These are phyloP conservation scores for Sporothrix mexicana DNA, from an alignment of 2,329 filamentous ascomycete species.

Conservation along the genomic window DNA sequence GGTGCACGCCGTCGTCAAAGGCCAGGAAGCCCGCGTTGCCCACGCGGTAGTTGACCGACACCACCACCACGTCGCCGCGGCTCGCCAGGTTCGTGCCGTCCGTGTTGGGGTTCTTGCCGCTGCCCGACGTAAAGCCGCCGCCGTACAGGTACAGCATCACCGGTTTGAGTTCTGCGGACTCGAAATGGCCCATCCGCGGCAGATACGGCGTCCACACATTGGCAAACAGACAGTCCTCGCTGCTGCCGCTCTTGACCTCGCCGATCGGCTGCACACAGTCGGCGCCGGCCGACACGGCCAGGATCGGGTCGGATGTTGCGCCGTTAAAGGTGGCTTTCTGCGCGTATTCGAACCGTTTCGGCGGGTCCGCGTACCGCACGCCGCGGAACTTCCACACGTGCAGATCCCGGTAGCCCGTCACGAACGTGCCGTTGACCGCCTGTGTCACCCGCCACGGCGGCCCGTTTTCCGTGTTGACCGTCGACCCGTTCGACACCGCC, in stretches of 20 bases:
- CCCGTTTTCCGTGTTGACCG: constrained; percentile 38
- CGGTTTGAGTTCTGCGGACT: constrained; percentile 45
- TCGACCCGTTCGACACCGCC: constrained; percentile 39
- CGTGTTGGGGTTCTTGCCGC: constrained; percentile 51
- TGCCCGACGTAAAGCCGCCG: constrained; percentile 50
- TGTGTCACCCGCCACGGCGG: constrained; percentile 41
- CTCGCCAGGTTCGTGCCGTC: constrained; percentile 55
- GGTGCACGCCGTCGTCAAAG: constrained; percentile 45
- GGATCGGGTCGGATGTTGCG: constrained; percentile 39
- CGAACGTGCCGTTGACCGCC: constrained; percentile 38
- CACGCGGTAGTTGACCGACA: constrained; percentile 51
- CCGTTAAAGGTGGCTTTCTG: constrained; percentile 35
- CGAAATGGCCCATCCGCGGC: constrained; percentile 36
- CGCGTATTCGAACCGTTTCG: constrained; percentile 43
- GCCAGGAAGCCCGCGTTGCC: constrained; percentile 43
- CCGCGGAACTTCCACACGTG: constrained; percentile 46
- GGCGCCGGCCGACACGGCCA: constrained; percentile 42
- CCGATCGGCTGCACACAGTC: constrained; percentile 45
- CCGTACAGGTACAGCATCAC: constrained; percentile 57
- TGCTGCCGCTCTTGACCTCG: constrained; percentile 43
- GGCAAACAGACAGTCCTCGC: constrained; percentile 47
- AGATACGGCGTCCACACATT: constrained; percentile 50
- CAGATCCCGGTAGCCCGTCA: constrained; percentile 45
- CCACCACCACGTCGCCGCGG: constrained; percentile 53
- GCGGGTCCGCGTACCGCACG: constrained; percentile 42